Base-by-base conservation (phyloP, 331 rosid species). In the Malus hybrid region DNA sequence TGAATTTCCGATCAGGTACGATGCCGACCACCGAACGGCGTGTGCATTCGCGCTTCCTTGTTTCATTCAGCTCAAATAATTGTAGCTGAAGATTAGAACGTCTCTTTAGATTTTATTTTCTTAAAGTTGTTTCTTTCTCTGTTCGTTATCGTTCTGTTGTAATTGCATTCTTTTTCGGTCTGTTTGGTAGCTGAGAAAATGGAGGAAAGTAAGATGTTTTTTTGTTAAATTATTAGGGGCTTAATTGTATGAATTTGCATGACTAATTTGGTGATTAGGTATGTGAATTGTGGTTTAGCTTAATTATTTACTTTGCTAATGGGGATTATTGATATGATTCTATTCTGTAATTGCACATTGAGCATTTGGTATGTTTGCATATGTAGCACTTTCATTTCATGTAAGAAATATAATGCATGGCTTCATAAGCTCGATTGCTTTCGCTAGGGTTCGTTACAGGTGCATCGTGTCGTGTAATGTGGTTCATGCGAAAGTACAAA, bases 181-280 rank as follows among this genome's bases (percentile, higher is more conserved):
- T 50, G 63, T 50, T 64, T 64, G 78, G 78, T 74, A 64, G 32
- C 52, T 64, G 29, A 10, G 52, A 66, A 66, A 66, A 66, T 12
- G 70, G 19, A 34, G 16, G 52, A 32, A 33, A 32, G 7, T 16
- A 30, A 32, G 52, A 16, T 42, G 0, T 18, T 66, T 9, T 65
- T 2, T 1, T 19, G 28, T 18, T 39, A 34, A 34, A 66, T 66
- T 66, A 2, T 19, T 66, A 5, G 16, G 70, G 9, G 26, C 18
- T 34, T 19, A 33, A 34, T 5, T 18, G 26, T 34, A 10, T 66
- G 70, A n/a, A 32, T 66, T 66, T 66, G 70, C 50, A 66, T 66
- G 70, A 66, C 70, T 33, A n/a, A 34, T n/a, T n/a, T 65, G 48
- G 52, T 65, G 70, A 65, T n/a, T 34, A 10, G 50, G 18, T 33